phyloP scores from a whole-genome alignment of 495 filamentous ascomycete species.

The Hypomontagnella submonticulosa region DNA sequence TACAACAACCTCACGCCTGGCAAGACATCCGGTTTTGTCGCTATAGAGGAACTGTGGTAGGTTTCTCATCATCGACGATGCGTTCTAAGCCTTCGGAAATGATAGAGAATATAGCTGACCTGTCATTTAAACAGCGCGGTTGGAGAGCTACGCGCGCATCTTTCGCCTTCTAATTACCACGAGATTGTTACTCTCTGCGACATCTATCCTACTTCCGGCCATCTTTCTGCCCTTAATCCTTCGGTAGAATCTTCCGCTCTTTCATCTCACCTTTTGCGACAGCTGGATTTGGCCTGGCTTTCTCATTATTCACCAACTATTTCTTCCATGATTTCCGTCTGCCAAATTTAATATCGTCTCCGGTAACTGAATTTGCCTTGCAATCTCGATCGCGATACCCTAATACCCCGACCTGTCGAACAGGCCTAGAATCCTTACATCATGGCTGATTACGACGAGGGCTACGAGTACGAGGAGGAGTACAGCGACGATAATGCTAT shows the following conservation, averaged over 20 bases:
- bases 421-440: constrained; percentile 5
- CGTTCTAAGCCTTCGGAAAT: not conserved
- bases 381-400: constrained; percentile 5
- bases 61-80: constrained; percentile 14
- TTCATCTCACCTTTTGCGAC: not conserved
- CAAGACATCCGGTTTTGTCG: constrained; percentile 20
- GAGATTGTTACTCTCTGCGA: not conserved
- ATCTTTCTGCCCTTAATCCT: not conserved
- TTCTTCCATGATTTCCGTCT: constrained; percentile 18
- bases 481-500: constrained; percentile 74
- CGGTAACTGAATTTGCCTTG: not conserved
- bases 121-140: constrained; percentile 7
- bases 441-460: constrained; percentile 48
- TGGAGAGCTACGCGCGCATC: constrained; percentile 8
- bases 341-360: constrained; percentile 1
- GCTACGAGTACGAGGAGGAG: constrained; percentile 58
- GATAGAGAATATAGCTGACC: constrained; percentile 15
- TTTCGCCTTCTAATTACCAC: constrained; percentile 11
- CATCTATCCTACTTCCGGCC: not conserved
- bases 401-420: not conserved
- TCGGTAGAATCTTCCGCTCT: not conserved
- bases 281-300: not conserved
- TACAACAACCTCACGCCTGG: constrained; percentile 1
- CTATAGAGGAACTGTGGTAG: constrained; percentile 18
- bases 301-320: not conserved